Conservation (phyloP, 768 basidiomycete species). For the Naganishia vishniacii region DNA sequence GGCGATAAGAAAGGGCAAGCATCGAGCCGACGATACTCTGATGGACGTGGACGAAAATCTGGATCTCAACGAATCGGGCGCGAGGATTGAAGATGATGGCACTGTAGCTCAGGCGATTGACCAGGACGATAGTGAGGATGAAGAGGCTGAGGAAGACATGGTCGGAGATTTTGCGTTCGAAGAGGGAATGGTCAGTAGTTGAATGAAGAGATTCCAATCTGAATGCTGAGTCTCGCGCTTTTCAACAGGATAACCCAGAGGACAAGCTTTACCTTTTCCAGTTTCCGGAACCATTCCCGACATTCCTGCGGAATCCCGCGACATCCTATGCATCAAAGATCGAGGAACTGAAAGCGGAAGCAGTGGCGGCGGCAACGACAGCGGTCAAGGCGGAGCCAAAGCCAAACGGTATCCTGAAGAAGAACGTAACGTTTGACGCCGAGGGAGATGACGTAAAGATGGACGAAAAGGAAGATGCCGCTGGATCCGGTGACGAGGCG, state of each 20-base stretch:
- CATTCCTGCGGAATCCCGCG: constrained; percentile 54
- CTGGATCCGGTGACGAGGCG: constrained; percentile 11
- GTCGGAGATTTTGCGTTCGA: constrained; percentile 38
- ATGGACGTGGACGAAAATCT: constrained; percentile 35
- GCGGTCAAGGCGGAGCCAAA: constrained; percentile 33
- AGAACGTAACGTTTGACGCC: constrained; percentile 59
- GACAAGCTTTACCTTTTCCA: constrained; percentile 73
- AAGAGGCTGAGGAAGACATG: constrained; percentile 43
- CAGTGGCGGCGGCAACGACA: constrained; percentile 26
- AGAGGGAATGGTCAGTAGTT: constrained; percentile 22
- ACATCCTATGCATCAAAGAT: constrained; percentile 43
- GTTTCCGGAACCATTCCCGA: constrained; percentile 79
- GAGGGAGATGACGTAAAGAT: constrained; percentile 56
- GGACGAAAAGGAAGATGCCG: constrained; percentile 47
- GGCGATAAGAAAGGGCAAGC: constrained; percentile 22
- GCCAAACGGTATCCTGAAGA: constrained; percentile 50
- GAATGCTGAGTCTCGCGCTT: not conserved
- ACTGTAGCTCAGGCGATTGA: constrained; percentile 42
- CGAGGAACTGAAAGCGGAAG: constrained; percentile 41
- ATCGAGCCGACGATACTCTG: constrained; percentile 41
- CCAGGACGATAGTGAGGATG: constrained; percentile 44
- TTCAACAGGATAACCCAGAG: constrained; percentile 37
- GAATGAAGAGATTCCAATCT: constrained; percentile 6
- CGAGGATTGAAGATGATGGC: constrained; percentile 29
- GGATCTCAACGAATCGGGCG: constrained; percentile 13